Conservation (phyloP, 306 rosid species). For the Gillenia trifoliata region DNA sequence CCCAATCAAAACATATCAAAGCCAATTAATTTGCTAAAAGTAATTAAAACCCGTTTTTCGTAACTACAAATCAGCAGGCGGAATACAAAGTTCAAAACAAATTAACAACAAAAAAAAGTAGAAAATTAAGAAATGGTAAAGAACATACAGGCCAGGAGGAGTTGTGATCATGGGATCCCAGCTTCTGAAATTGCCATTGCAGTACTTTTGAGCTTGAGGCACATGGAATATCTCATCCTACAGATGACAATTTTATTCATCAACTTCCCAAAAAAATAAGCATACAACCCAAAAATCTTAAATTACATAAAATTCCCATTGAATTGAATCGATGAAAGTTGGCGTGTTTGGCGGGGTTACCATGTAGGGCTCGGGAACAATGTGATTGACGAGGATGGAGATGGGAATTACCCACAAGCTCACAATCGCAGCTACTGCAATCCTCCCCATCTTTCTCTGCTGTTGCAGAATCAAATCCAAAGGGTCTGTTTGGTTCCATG, state of each 20-base stretch:
- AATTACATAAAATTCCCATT: not conserved
- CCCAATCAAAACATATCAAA: not conserved
- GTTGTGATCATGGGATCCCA: slow-evolving; percentile 99
- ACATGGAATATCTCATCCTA: slow-evolving; percentile 96
- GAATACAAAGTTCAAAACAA: not conserved
- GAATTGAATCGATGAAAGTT: not conserved
- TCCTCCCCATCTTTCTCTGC: slow-evolving; percentile 51
- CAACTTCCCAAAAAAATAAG: slow-evolving; percentile 3
- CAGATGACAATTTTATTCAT: slow-evolving; percentile 7
- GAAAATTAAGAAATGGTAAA: slow-evolving; percentile 9
- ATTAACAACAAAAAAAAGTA: not conserved
- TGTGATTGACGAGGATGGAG: slow-evolving; percentile 50
- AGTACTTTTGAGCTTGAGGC: slow-evolving; percentile 75
- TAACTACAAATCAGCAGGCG: not conserved
- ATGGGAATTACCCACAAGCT: slow-evolving; percentile 75
- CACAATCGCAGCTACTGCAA: slow-evolving; percentile 61
- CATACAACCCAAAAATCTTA: not conserved
- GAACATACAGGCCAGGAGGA: slow-evolving; percentile 89
- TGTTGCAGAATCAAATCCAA: not conserved
- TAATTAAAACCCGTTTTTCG: not conserved
- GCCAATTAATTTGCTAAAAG: not conserved
- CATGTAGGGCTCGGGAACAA: slow-evolving; percentile 82
- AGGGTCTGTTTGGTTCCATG: not conserved
- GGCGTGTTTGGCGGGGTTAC: slow-evolving; percentile 18
- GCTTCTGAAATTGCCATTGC: slow-evolving; percentile 76